phyloP scores from a whole-genome alignment of 768 basidiomycete genomes.

The Polyporus arcularius region DNA sequence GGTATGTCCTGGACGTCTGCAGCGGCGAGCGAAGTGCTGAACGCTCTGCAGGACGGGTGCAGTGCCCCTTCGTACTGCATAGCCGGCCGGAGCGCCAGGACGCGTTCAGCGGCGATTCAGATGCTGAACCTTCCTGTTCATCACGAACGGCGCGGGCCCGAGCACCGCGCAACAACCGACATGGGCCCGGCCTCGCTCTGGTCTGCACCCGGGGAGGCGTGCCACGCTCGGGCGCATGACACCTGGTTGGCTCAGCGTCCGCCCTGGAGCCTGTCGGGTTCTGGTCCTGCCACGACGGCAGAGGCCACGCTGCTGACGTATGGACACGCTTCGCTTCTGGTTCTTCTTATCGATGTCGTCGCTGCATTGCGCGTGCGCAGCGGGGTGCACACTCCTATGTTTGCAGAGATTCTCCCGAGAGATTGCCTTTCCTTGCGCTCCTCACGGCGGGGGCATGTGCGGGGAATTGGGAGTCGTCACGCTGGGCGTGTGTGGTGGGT shows the following conservation, averaged over 20 bases:
- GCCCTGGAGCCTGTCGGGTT: conserved; percentile 9
- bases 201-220: conserved; percentile 10
- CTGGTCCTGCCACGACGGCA: not conserved
- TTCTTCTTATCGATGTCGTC: conserved; percentile 18
- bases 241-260: conserved; percentile 4
- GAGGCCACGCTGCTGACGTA: conserved; percentile 17
- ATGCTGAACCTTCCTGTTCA: not conserved
- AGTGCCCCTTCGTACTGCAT: not conserved
- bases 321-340: not conserved
- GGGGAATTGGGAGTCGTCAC: not conserved
- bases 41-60: conserved; percentile 2
- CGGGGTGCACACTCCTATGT: not conserved
- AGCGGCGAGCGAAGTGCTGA: not conserved
- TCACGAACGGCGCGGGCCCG: conserved; percentile 15
- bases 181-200: conserved; percentile 11
- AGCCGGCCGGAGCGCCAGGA: not conserved
- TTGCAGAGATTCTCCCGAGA: conserved; percentile 20
- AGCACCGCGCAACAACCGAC: conserved; percentile 17
- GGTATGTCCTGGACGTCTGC: conserved; percentile 11
- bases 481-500: conserved; percentile 2
- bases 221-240: conserved; percentile 12
- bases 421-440: conserved; percentile 15
- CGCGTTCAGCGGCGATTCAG: conserved; percentile 4
- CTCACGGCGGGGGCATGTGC: conserved; percentile 12
- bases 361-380: conserved; percentile 2